Conservation (phyloP, 768 basidiomycete species). For the Tulasnella sp. region DNA sequence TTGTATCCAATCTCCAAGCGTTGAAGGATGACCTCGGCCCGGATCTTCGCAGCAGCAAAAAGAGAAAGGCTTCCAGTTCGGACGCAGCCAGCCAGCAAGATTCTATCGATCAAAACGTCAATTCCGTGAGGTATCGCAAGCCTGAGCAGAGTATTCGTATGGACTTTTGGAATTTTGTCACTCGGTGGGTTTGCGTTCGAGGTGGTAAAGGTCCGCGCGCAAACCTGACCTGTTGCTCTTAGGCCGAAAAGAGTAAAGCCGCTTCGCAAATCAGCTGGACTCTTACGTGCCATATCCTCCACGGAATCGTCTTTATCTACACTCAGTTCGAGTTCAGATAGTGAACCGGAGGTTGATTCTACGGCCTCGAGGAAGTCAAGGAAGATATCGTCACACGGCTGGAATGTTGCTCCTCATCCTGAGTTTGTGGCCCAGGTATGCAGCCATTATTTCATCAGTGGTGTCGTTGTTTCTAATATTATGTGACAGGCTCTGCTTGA, state of each 20-base stretch:
- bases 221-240: neutral
- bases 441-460: neutral
- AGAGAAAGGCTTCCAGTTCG: slow-evolving; percentile 5
- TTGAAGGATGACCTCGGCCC: neutral
- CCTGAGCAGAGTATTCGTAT: slow-evolving; percentile 88
- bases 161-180: slow-evolving; percentile 71
- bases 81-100: slow-evolving; percentile 30
- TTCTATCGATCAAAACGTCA: slow-evolving; percentile 38
- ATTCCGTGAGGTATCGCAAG: slow-evolving; percentile 80
- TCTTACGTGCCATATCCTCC: slow-evolving; percentile 4
- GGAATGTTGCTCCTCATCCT: neutral
- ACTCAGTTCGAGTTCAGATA: slow-evolving; percentile 17
- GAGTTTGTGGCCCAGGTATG: slow-evolving; percentile 2
- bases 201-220: neutral
- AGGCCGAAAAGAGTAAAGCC: neutral
- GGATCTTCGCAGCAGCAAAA: slow-evolving; percentile 22
- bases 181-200: neutral
- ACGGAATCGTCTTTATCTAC: slow-evolving; percentile 25
- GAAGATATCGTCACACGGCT: neutral
- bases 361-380: neutral
- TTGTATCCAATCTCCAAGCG: neutral
- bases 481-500: slow-evolving; percentile 13
- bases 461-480: neutral
- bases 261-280: neutral
- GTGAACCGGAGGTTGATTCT: slow-evolving; percentile 9